Percentiles rank a stretch among this genome's conserved stretches.
phyloP scores from a whole-genome alignment of 2,329 filamentous ascomycete genomes.

The Pseudogymnoascus sp. region DNA sequence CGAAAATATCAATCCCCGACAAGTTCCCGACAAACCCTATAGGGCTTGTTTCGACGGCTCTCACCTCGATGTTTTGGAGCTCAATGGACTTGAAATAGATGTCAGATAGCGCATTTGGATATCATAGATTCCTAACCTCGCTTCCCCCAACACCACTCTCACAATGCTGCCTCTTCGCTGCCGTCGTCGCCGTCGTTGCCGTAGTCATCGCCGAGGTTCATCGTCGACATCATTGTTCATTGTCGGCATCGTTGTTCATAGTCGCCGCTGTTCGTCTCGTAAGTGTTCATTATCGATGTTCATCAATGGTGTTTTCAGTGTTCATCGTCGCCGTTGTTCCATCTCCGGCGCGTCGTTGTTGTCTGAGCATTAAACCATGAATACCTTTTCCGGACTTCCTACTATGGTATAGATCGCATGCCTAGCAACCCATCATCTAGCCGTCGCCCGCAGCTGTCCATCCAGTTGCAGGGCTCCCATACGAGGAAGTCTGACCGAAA shows the following conservation, averaged over 20 bases:
- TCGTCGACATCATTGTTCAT: background rate
- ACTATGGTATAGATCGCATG: background rate
- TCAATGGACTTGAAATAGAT: background rate
- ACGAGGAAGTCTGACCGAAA: too few species aligned
- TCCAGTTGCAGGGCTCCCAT: background rate
- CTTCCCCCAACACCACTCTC: background rate
- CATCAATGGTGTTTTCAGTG: background rate
- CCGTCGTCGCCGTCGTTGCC: too few species aligned
- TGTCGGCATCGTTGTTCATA: too few species aligned
- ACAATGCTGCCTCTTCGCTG: background rate
- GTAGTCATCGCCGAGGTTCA: too few species aligned
- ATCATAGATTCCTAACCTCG: background rate
- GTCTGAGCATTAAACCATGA: background rate
- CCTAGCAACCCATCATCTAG: background rate
- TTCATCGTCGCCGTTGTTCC: too few species aligned
- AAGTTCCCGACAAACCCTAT: too few species aligned
- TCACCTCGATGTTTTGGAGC: background rate
- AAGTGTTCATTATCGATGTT: background rate
- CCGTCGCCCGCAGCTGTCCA: background rate
- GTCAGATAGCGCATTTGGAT: background rate
- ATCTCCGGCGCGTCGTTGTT: too few species aligned
- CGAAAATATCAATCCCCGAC: too few species aligned
- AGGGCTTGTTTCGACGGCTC: background rate
- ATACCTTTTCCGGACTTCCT: background rate
- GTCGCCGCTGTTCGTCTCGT: background rate